Evolutionary conservation across 2,329 filamentous ascomycete genomes (phyloP), one percentile per base, ranked within the genome.

Genomic region (Pseudogymnoascus sp.): DNA sequence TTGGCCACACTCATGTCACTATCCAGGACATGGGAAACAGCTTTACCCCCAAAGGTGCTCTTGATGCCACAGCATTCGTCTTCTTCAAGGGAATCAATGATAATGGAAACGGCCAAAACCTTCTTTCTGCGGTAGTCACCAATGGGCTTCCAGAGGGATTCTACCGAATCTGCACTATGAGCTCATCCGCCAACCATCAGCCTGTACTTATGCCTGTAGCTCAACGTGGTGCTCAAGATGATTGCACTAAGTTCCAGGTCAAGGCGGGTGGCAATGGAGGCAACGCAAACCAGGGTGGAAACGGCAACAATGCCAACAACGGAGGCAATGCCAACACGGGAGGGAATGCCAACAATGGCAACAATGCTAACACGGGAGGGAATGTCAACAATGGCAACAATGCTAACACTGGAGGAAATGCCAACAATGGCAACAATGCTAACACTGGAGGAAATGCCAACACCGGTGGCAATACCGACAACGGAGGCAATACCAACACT

Each of bases 61-160:
- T 69, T 1, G 71, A 73, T 67, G 66, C 75, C 16, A 68, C 66
- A 7, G 61, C 67, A 52, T 77, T 77, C 45, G 74, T 69, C 8
- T 76, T 77, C 69, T 78, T 78, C 69, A 76, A 77, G 67, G 76
- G 76, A 63, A 75, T 78, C 67, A 77, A 77, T 65, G 75, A 76
- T 67, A 67, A 67, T 38, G 75, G 75, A 25, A 72, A 79, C 63
- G 74, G 74, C 25, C 65, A 77, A 4, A 76, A 76, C 60, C 68
- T 74, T 45, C 69, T 79, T 14, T 65, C 67, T 4, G 76, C 76
- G 4, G 67, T 63, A 5, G 75, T 79, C 11, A 70, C 71, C 23
- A 73, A 70, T 60, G 77, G 76, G 63, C 72, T 79, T 14, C 74
- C 75, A 28, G 73, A 75, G 33, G 77, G 77, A 6, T 75, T 73